Evolutionary conservation across 2,329 filamentous ascomycete genomes (phyloP).

Genomic region (Trichoderma arundinaceum): DNA sequence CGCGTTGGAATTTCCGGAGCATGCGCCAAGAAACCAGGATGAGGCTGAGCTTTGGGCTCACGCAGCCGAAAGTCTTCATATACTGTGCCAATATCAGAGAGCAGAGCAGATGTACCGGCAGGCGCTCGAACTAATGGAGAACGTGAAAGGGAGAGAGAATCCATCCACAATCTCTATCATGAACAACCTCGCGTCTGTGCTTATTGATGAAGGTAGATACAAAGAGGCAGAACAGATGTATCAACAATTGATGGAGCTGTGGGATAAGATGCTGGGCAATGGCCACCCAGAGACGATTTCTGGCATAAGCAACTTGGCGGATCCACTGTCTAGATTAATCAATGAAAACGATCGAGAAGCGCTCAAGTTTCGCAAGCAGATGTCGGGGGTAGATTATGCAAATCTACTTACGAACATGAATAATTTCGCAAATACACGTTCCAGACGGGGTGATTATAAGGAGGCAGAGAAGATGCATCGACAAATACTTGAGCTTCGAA

Average conservation of each 20-base stretch:
- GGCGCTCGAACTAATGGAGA: slow-evolving; percentile 12
- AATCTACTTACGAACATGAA: not conserved
- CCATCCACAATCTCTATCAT: not conserved
- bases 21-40: not conserved
- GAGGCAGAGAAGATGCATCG: not conserved
- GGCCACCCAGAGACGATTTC: not conserved
- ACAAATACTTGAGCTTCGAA: not conserved
- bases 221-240: not conserved
- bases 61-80: not conserved
- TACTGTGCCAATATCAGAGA: slow-evolving; percentile 32
- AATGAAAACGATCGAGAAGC: not conserved
- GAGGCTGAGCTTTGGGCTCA: not conserved
- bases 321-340: not conserved
- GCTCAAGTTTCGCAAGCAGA: not conserved
- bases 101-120: slow-evolving; percentile 34
- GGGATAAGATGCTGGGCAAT: not conserved
- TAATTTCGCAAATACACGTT: not conserved
- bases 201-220: not conserved
- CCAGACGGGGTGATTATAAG: not conserved
- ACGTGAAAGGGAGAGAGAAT: not conserved
- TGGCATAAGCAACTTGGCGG: not conserved
- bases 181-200: not conserved
- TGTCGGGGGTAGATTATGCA: not conserved
- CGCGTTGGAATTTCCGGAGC: not conserved
- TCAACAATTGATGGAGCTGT: not conserved